These are phyloP conservation scores for Leccinum fallax DNA, from an alignment of 1,284 basidiomycete species.

Conservation along the genomic window DNA sequence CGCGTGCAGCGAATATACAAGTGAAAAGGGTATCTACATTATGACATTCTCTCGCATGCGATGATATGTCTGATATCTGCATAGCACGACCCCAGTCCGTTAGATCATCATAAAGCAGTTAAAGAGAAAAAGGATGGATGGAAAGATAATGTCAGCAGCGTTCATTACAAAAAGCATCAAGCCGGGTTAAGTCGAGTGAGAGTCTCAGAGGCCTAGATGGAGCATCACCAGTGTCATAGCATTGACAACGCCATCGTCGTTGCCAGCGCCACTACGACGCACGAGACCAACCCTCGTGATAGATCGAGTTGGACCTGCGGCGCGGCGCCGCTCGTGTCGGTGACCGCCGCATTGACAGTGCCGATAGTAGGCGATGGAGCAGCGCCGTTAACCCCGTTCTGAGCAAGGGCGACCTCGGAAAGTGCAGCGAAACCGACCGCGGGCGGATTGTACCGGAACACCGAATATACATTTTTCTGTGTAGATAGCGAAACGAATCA, in stretches of 20 bases:
- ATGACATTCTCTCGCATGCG: not conserved
- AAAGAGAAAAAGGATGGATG: not conserved
- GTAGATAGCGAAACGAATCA: not conserved
- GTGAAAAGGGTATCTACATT: not conserved
- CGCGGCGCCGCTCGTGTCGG: conserved; percentile 9
- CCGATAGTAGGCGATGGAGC: conserved; percentile 40
- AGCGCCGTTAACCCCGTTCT: conserved; percentile 34
- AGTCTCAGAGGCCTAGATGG: not conserved
- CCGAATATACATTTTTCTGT: conserved; percentile 59
- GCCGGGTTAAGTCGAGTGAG: not conserved
- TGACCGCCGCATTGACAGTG: conserved; percentile 22
- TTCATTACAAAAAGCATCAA: not conserved
- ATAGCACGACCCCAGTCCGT: not conserved
- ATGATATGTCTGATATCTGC: not conserved
- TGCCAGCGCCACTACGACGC: not conserved
- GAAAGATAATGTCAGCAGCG: not conserved
- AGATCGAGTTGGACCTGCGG: not conserved
- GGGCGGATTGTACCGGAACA: conserved; percentile 50
- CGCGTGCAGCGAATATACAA: not conserved
- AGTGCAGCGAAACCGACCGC: conserved; percentile 54
- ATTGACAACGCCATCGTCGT: not conserved
- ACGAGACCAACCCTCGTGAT: not conserved
- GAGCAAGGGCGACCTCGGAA: conserved; percentile 34
- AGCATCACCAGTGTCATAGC: not conserved
- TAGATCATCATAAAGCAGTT: not conserved